A percentile compares a stretch with the other conserved stretches of the same genome.
These are phyloP conservation scores for Penicillium fimorum DNA, from an alignment of 495 filamentous ascomycete species.

Conservation along the genomic window DNA sequence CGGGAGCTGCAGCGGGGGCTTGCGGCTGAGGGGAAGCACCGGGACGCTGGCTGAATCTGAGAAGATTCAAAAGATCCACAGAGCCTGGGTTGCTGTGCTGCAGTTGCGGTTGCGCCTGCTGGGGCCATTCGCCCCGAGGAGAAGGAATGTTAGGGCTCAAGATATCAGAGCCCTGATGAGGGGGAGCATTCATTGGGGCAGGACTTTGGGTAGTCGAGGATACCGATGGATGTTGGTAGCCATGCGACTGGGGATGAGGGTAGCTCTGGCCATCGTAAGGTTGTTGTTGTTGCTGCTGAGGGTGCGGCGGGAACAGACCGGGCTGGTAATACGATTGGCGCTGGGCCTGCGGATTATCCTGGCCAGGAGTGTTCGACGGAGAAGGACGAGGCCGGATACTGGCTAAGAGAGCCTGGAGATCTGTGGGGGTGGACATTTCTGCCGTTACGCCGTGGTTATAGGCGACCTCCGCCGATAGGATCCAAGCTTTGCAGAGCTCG, in stretches of 20 bases:
- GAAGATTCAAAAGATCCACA: constrained; percentile 75
- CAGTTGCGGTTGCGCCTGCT: constrained; percentile 21
- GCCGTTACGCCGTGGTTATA: constrained; percentile 34
- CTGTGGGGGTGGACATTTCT: constrained; percentile 54
- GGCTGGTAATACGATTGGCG: constrained; percentile 36
- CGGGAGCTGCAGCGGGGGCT: constrained; percentile 23
- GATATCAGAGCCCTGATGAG: constrained; percentile 50
- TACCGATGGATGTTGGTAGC: constrained; percentile 49
- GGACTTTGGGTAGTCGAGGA: constrained; percentile 43
- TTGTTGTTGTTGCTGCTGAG: constrained; percentile 34
- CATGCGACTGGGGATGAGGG: constrained; percentile 37
- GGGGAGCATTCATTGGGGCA: constrained; percentile 43
- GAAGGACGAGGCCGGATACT: constrained; percentile 46
- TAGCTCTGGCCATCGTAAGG: constrained; percentile 42
- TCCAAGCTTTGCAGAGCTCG: constrained; percentile 29
- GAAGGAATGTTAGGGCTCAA: constrained; percentile 48
- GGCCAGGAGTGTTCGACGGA: constrained; percentile 35
- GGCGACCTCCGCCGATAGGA: constrained; percentile 34
- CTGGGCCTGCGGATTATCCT: constrained; percentile 34
- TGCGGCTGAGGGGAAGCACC: constrained; percentile 34
- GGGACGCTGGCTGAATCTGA: constrained; percentile 71
- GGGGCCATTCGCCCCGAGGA: constrained; percentile 37
- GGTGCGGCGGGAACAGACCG: constrained; percentile 35
- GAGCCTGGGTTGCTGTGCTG: constrained; percentile 51
- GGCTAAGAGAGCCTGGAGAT: constrained; percentile 50